A percentile compares a stretch with the other conserved stretches of the same genome.
These are phyloP conservation scores for Amborella trichopoda DNA, from an alignment of 164 flowering plant species.

Conservation along the genomic window DNA sequence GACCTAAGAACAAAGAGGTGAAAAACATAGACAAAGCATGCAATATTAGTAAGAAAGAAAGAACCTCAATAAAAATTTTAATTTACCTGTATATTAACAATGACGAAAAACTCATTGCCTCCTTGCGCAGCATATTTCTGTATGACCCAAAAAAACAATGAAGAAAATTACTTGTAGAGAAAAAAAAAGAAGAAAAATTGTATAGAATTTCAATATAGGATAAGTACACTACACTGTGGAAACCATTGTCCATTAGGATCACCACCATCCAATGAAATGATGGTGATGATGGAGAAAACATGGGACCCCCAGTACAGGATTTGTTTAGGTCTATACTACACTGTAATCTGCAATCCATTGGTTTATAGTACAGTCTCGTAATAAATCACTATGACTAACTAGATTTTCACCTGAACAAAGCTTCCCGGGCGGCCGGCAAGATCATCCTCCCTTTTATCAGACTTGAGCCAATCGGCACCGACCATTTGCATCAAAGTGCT, in stretches of 20 bases:
- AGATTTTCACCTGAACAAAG: slow-evolving; percentile 56
- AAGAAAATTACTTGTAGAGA: background rate
- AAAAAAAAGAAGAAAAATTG: background rate
- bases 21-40: background rate
- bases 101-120: slow-evolving; percentile 77
- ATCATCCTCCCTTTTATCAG: slow-evolving; percentile 76
- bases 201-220: background rate
- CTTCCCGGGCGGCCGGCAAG: slow-evolving; percentile 65
- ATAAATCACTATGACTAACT: too few species aligned
- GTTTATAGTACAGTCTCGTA: too few species aligned
- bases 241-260: too few species aligned
- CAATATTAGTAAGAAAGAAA: background rate
- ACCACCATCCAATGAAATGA: too few species aligned
- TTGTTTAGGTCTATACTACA: too few species aligned
- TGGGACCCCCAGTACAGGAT: too few species aligned
- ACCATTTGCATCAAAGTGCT: slow-evolving; percentile 75
- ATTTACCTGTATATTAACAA: slow-evolving; percentile 78
- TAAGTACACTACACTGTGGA: too few species aligned
- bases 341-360: too few species aligned
- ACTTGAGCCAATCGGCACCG: slow-evolving; percentile 80
- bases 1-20: slow-evolving; percentile 25
- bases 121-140: slow-evolving; percentile 75
- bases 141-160: slow-evolving; percentile 6
- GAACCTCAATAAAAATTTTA: background rate
- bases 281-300: too few species aligned